These are phyloP conservation scores for Zangia roseola DNA, from an alignment of 768 basidiomycete species.

Conservation along the genomic window DNA sequence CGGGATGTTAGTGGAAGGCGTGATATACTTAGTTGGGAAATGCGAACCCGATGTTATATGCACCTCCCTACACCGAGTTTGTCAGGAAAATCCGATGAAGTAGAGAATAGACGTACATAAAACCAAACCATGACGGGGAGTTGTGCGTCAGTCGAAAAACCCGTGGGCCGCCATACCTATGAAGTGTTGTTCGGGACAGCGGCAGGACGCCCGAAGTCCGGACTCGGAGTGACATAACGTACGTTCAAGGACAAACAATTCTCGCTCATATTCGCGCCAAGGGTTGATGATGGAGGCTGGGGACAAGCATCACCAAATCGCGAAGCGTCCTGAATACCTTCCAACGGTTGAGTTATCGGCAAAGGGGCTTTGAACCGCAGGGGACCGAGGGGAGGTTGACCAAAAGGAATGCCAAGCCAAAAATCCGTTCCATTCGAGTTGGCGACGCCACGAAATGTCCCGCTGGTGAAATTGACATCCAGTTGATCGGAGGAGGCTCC, in stretches of 20 bases:
- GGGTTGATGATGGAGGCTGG: conserved; percentile 36
- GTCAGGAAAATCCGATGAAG: background rate
- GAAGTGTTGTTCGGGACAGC: background rate
- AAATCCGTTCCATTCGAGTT: conserved; percentile 46
- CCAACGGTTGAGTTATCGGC: conserved; percentile 33
- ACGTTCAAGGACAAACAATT: conserved; percentile 58
- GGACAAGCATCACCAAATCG: conserved; percentile 57
- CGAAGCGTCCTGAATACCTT: conserved; percentile 40
- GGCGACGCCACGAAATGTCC: conserved; percentile 46
- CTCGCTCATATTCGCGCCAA: conserved; percentile 48
- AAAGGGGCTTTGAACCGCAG: conserved; percentile 60
- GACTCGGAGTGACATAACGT: background rate
- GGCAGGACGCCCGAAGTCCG: background rate
- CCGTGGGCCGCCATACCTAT: conserved; percentile 20
- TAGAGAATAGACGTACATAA: conserved; percentile 5
- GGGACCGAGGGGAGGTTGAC: conserved; percentile 51
- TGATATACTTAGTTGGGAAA: background rate
- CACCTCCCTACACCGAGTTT: conserved; percentile 8
- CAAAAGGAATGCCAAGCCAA: conserved; percentile 65
- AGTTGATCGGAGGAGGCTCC: background rate
- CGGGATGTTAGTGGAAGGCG: background rate
- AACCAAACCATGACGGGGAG: conserved; percentile 24
- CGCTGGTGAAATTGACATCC: conserved; percentile 42
- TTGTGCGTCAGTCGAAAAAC: background rate
- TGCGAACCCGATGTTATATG: conserved; percentile 10